These are phyloP conservation scores for Morella rubra DNA, from an alignment of 306 rosid species.

Conservation along the genomic window DNA sequence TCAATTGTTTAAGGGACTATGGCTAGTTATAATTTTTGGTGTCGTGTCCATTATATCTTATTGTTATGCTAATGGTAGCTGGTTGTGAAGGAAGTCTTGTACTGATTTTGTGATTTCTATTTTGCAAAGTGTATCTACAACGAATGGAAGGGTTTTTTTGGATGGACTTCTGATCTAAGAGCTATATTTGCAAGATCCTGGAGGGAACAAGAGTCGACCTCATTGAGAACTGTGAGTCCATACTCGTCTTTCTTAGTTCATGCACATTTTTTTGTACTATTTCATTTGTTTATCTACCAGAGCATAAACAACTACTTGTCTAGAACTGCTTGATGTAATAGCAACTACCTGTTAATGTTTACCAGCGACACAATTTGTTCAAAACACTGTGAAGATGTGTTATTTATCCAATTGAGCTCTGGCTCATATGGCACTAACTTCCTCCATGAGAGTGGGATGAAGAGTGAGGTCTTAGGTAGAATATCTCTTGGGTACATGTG, in stretches of 20 bases:
- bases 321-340: background rate
- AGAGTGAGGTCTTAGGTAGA: no score
- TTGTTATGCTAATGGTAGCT: conserved; percentile 1
- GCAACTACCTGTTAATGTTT: background rate
- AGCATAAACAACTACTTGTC: background rate
- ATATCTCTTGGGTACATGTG: no score
- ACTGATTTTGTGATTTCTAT: conserved; percentile 7
- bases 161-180: conserved; percentile 86
- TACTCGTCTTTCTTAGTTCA: conserved; percentile 9
- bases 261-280: conserved; percentile 1
- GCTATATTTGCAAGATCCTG: conserved; percentile 57
- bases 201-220: conserved; percentile 63
- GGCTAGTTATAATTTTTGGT: background rate
- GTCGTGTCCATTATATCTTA: background rate
- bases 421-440: no score
- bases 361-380: background rate
- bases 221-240: conserved; percentile 55
- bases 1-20: background rate
- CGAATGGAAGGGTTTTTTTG: conserved; percentile 84
- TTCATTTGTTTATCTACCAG: background rate
- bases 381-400: background rate
- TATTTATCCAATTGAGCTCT: background rate
- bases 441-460: no score
- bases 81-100: background rate
- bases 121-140: conserved; percentile 67